These are phyloP conservation scores for Phaeotremella fagi DNA, from an alignment of 768 basidiomycete genomes.

Conservation along the genomic window DNA sequence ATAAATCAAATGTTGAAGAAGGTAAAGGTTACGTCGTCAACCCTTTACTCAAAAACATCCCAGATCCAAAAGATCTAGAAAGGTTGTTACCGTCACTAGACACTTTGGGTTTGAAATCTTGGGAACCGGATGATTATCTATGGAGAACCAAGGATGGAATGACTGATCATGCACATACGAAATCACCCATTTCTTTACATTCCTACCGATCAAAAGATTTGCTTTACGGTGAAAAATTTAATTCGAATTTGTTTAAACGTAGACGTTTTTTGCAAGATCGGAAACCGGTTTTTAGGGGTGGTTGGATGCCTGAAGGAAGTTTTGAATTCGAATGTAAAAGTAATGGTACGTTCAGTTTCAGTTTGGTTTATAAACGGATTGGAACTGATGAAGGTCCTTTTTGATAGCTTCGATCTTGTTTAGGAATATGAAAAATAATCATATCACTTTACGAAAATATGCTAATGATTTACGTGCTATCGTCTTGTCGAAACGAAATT, in stretches of 20 bases:
- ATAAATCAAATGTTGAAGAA: no score
- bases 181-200: neutral
- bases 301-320: slow-evolving; percentile 44
- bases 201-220: neutral
- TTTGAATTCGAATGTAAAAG: slow-evolving; percentile 40
- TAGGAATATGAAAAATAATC: slow-evolving; percentile 14
- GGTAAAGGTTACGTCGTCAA: slow-evolving; percentile 1
- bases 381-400: neutral
- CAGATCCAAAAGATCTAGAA: slow-evolving; percentile 35
- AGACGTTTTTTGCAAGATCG: slow-evolving; percentile 10
- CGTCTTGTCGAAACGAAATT: slow-evolving; percentile 18
- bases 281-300: slow-evolving; percentile 26
- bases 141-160: slow-evolving; percentile 25
- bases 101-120: slow-evolving; percentile 26
- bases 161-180: slow-evolving; percentile 1
- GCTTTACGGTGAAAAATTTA: slow-evolving; percentile 18
- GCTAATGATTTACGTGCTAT: slow-evolving; percentile 24
- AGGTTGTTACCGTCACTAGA: slow-evolving; percentile 34
- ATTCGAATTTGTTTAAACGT: slow-evolving; percentile 11
- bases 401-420: slow-evolving; percentile 14
- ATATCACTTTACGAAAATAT: slow-evolving; percentile 19
- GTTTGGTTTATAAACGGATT: neutral
- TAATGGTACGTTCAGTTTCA: slow-evolving; percentile 18
- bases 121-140: slow-evolving; percentile 33
- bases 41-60: no score